A percentile compares a stretch with the other conserved stretches of the same genome.
Evolutionary conservation across 169 alveolate genomes (phyloP).

Genomic region (Plasmodium knowlesi): DNA sequence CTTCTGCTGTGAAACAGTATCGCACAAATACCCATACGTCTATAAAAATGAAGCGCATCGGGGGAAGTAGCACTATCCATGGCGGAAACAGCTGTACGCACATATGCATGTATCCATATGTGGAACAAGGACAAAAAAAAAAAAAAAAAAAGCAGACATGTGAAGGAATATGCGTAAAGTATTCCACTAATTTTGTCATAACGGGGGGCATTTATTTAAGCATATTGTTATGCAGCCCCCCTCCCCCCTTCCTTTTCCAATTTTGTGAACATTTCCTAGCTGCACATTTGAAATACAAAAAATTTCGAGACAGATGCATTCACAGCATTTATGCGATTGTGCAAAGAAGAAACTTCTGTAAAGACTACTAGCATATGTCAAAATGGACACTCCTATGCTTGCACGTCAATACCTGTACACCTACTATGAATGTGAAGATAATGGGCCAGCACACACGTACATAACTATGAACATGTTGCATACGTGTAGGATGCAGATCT

Average conservation of each 20-base stretch:
- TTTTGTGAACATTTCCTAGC: neutral
- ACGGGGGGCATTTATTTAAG: neutral
- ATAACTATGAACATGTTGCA: neutral
- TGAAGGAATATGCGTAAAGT: neutral
- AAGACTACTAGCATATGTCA: neutral
- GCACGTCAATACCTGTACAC: neutral
- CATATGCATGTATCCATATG: neutral
- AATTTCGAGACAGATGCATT: neutral
- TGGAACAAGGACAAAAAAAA: neutral
- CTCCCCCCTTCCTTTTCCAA: neutral
- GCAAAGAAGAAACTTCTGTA: neutral
- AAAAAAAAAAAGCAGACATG: neutral
- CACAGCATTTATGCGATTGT: neutral
- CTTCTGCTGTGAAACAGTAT: neutral
- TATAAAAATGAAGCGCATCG: neutral
- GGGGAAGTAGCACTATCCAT: neutral
- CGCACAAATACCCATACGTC: neutral
- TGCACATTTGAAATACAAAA: neutral
- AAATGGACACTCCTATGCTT: neutral
- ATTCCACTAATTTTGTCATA: neutral
- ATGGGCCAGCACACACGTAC: neutral
- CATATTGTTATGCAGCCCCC: neutral
- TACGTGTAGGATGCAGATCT: neutral
- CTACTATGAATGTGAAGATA: neutral
- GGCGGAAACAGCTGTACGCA: neutral